Evolutionary conservation across 164 flowering plant genomes (phyloP).

Genomic region (Aristolochia contorta): DNA sequence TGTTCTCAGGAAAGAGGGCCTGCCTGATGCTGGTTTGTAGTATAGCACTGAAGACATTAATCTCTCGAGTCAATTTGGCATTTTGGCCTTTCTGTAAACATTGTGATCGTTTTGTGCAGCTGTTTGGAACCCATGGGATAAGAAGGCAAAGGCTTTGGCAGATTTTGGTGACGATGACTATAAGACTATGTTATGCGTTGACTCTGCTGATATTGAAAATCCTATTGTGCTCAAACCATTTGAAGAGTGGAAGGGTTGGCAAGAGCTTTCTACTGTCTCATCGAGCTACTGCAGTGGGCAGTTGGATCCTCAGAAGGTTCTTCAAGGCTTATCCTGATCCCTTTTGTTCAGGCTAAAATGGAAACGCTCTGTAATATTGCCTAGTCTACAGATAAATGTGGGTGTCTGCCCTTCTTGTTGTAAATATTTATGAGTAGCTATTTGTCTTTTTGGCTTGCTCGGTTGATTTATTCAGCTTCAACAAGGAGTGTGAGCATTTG

Average conservation of each 20-base stretch:
- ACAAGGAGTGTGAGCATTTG: not conserved
- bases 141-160: slow-evolving; percentile 56
- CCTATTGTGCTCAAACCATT: slow-evolving; percentile 53
- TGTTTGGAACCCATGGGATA: slow-evolving; percentile 96
- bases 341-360: not conserved
- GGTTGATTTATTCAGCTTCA: not conserved
- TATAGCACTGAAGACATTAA: too few species aligned
- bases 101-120: slow-evolving; percentile 25
- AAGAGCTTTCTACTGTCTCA: slow-evolving; percentile 66
- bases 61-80: not conserved
- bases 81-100: not conserved
- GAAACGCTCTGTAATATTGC: not conserved
- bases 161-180: slow-evolving; percentile 78
- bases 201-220: slow-evolving; percentile 53
- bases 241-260: slow-evolving; percentile 71
- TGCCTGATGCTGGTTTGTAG: slow-evolving; percentile 69
- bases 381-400: not conserved
- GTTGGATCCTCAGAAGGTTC: slow-evolving; percentile 64
- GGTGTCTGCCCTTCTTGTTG: not conserved
- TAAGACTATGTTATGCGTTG: slow-evolving; percentile 33
- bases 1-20: slow-evolving; percentile 61
- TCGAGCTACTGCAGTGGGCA: slow-evolving; percentile 94
- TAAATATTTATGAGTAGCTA: not conserved
- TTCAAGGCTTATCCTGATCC: slow-evolving; percentile 24
- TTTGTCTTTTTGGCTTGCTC: not conserved